Evolutionary conservation across 768 basidiomycete species (phyloP).

Genomic region (Termitomyces sp.): DNA sequence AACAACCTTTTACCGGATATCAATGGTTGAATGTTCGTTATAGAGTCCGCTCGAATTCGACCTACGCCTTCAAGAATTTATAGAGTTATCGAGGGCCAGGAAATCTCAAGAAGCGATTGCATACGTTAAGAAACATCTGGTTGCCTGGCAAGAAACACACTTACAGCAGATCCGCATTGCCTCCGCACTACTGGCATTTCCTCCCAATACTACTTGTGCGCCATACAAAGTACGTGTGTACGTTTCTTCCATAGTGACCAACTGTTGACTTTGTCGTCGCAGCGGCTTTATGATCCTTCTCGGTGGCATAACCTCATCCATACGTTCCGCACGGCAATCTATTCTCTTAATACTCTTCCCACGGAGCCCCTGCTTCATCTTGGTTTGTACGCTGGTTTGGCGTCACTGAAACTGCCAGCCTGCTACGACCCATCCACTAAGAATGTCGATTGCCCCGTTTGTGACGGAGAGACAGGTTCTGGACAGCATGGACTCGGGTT

Average conservation of each 20-base stretch:
- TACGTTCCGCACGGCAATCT: constrained; percentile 83
- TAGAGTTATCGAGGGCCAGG: constrained; percentile 77
- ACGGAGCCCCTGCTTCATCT: constrained; percentile 85
- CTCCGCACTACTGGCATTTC: constrained; percentile 72
- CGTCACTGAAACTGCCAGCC: constrained; percentile 84
- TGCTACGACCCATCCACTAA: constrained; percentile 64
- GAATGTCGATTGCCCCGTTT: constrained; percentile 90
- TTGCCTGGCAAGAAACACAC: constrained; percentile 82
- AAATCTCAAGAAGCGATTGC: constrained; percentile 75
- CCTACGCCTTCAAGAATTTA: constrained; percentile 92
- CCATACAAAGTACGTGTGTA: constrained; percentile 67
- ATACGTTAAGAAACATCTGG: constrained; percentile 79
- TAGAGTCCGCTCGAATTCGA: constrained; percentile 97
- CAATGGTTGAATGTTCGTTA: neutral
- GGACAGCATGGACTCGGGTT: constrained; percentile 46
- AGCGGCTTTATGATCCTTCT: constrained; percentile 80
- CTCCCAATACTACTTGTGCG: constrained; percentile 64
- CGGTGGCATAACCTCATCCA: constrained; percentile 76
- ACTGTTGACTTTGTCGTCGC: constrained; percentile 7
- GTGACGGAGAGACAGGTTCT: constrained; percentile 53
- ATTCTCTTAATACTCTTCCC: constrained; percentile 83
- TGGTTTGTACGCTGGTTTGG: constrained; percentile 87
- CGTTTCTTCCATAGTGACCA: neutral
- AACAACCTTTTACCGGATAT: neutral
- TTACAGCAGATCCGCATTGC: constrained; percentile 73